These are phyloP conservation scores for Chaetomiaceae sp. DNA, from an alignment of 2,329 filamentous ascomycete genomes.

Conservation along the genomic window DNA sequence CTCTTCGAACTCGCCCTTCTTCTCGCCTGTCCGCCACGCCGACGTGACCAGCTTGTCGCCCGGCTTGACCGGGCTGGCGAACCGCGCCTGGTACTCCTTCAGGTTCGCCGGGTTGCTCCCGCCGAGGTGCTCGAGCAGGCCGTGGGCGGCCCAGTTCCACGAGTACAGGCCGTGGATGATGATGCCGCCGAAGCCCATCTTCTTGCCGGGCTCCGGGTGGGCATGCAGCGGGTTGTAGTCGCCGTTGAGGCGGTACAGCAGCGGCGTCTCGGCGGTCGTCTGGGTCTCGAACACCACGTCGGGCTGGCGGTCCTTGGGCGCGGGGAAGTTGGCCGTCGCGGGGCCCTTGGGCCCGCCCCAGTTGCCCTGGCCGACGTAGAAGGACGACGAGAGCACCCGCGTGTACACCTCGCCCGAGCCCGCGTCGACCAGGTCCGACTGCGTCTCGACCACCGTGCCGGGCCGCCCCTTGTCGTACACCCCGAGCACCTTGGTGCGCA, in stretches of 20 bases:
- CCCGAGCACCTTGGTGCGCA: slow-evolving; percentile 70
- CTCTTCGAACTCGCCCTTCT: slow-evolving; percentile 69
- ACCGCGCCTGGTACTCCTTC: slow-evolving; percentile 82
- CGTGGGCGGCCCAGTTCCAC: slow-evolving; percentile 75
- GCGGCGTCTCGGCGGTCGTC: slow-evolving; percentile 64
- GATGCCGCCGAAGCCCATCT: slow-evolving; percentile 85
- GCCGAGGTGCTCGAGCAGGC: slow-evolving; percentile 65
- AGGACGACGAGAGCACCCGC: slow-evolving; percentile 62
- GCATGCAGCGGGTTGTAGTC: slow-evolving; percentile 94
- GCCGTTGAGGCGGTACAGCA: slow-evolving; percentile 79
- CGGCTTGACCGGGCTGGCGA: slow-evolving; percentile 76
- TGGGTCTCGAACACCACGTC: slow-evolving; percentile 66
- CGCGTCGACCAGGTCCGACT: slow-evolving; percentile 69
- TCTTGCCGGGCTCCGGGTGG: slow-evolving; percentile 72
- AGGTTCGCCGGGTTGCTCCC: slow-evolving; percentile 74
- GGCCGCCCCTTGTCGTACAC: slow-evolving; percentile 88
- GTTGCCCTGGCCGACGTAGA: slow-evolving; percentile 71
- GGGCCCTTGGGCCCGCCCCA: slow-evolving; percentile 92
- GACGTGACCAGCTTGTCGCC: slow-evolving; percentile 76
- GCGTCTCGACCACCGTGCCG: slow-evolving; percentile 73
- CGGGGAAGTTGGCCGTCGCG: slow-evolving; percentile 69
- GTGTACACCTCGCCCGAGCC: slow-evolving; percentile 64
- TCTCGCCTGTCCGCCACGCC: slow-evolving; percentile 71
- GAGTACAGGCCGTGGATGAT: slow-evolving; percentile 88
- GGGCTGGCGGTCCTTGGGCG: slow-evolving; percentile 61